Percentiles rank a stretch among this genome's conserved stretches.
Evolutionary conservation across 345 rosid genomes (phyloP).

Genomic region (Brassica nigra): DNA sequence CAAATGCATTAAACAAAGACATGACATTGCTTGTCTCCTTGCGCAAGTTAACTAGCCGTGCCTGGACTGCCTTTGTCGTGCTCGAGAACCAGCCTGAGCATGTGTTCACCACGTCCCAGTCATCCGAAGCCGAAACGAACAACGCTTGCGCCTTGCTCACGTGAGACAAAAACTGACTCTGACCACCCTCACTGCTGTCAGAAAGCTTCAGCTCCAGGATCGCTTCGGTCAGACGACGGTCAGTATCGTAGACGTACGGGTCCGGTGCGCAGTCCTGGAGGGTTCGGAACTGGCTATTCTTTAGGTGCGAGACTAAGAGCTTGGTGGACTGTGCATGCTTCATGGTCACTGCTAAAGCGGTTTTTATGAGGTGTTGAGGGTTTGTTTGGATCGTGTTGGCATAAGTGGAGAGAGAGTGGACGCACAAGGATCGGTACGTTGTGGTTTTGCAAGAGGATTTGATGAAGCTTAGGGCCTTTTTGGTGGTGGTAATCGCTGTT

Average conservation of each 20-base stretch:
- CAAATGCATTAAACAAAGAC: conserved; percentile 55
- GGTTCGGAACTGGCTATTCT: conserved; percentile 53
- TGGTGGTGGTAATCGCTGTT: background rate
- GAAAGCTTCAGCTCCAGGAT: conserved; percentile 52
- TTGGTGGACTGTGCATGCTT: conserved; percentile 49
- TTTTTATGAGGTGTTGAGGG: conserved; percentile 54
- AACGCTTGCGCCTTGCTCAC: conserved; percentile 76
- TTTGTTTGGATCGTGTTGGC: conserved; percentile 58
- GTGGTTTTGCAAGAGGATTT: background rate
- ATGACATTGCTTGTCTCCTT: conserved; percentile 75
- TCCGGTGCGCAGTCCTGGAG: conserved; percentile 58
- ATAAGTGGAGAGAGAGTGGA: conserved; percentile 54
- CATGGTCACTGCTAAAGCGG: conserved; percentile 67
- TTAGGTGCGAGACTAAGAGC: conserved; percentile 51
- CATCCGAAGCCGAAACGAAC: conserved; percentile 64
- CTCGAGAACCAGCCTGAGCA: conserved; percentile 66
- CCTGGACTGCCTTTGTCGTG: conserved; percentile 47
- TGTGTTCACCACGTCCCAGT: conserved; percentile 39
- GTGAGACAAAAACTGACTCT: conserved; percentile 47
- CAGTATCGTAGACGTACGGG: background rate
- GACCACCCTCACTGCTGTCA: conserved; percentile 42
- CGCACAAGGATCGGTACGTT: conserved; percentile 42
- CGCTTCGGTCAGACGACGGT: conserved; percentile 32
- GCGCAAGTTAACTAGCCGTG: conserved; percentile 52
- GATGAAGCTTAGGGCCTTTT: background rate